Evolutionary conservation across 768 basidiomycete species (phyloP).

Genomic region (Suillus tomentosus): DNA sequence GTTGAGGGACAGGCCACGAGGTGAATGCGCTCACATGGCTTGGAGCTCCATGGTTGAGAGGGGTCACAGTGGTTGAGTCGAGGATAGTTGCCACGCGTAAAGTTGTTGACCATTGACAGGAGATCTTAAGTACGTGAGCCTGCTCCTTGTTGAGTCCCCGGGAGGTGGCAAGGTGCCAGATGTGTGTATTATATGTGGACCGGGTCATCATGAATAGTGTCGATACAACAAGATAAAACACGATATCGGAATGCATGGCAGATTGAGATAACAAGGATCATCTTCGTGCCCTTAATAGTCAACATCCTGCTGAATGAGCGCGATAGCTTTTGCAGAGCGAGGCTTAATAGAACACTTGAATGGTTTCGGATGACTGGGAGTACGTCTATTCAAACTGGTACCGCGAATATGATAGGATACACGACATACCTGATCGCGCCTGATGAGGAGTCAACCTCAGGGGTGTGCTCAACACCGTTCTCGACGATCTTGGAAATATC

Average conservation of each 20-base stretch:
- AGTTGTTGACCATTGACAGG: too few species aligned
- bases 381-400: slow-evolving; percentile 7
- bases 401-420: background rate
- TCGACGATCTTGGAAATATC: slow-evolving; percentile 47
- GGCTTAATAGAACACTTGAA: slow-evolving; percentile 63
- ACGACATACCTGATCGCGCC: slow-evolving; percentile 60
- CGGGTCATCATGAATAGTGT: too few species aligned
- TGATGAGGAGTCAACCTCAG: slow-evolving; percentile 55
- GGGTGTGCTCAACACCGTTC: slow-evolving; percentile 50
- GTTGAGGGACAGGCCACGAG: too few species aligned
- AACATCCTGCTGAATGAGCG: slow-evolving; percentile 52
- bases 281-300: slow-evolving; percentile 19
- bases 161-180: too few species aligned
- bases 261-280: background rate
- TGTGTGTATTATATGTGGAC: too few species aligned
- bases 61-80: too few species aligned
- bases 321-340: slow-evolving; percentile 57
- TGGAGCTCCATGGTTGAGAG: too few species aligned
- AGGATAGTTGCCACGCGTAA: too few species aligned
- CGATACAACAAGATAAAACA: background rate
- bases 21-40: too few species aligned
- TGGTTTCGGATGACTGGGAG: slow-evolving; percentile 55
- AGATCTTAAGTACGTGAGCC: too few species aligned
- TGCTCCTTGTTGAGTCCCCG: too few species aligned
- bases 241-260: background rate